Evolutionary conservation across 176 grass and related monocot genomes (phyloP), one percentile per base, ranked within the genome.

Genomic region (Oryza meyeriana): DNA sequence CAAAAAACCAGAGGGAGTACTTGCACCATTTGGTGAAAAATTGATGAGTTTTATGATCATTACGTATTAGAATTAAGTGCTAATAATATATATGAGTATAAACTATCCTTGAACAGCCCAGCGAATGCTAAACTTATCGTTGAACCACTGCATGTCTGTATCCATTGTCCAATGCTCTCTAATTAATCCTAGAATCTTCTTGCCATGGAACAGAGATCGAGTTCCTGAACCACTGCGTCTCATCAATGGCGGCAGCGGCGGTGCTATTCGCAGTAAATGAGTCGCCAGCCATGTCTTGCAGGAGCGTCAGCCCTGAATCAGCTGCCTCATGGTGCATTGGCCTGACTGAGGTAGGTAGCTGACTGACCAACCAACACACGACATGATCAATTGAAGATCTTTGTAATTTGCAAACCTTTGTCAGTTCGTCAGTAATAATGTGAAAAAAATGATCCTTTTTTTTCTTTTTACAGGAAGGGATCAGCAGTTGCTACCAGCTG

Each of bases 311-410:
- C 73, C 69, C 89, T 68, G 69, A 71, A 59, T 52, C 29, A 39
- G 87, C 81, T 57, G 84, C 71, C 64, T 39, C 80, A 41, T 94
- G 89, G 89, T 89, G 89, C 84, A 72, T 36, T 87, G 89, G 87
- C 35, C 87, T 89, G 79, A 81, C 66, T 4, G 68, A 72, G 68
- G 79, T 82, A 7, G 18, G 55, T 33, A 45, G 63, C 79, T 28
- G 32, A 71, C 73, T 59, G 74, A 78, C 39, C 2, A 33, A 31
- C 18, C 27, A 16, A 26, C 18, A 16, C 18, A 72, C 63, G 38
- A 64, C 69, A 72, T n/a, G 36, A 25, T 72, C 55, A 63, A n/a
- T 26, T 45, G 8, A 63, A 63, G 27, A 82, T 42, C 12, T 17
- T 27, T 32, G 42, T 50, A 22, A 12, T 28, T 24, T 72, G 35